Percentiles rank a stretch among this genome's conserved stretches.
Conservation (phyloP, 805 yeast genomes). For the Zygosaccharomyces bailii region DNA sequence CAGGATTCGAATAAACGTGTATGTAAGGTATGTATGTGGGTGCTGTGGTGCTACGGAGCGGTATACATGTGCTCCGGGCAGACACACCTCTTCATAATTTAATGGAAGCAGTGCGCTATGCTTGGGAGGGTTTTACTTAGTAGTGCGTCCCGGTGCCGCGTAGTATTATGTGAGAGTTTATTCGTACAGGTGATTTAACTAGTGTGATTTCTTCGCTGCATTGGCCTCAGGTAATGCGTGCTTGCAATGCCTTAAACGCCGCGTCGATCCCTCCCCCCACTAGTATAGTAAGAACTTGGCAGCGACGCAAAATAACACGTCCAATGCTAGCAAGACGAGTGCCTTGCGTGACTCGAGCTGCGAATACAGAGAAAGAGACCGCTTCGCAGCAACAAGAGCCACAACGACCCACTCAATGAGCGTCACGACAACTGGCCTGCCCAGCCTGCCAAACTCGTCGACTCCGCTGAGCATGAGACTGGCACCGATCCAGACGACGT, state of each 20-base stretch:
- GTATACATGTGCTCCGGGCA: too few species aligned
- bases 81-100: too few species aligned
- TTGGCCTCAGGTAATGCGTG: too few species aligned
- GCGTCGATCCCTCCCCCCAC: too few species aligned
- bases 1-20: conserved; percentile 15
- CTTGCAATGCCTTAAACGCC: too few species aligned
- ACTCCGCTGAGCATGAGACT: conserved; percentile 11
- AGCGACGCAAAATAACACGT: conserved; percentile 22
- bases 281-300: conserved; percentile 22
- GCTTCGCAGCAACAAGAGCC: conserved; percentile 13
- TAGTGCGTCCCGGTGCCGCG: too few species aligned
- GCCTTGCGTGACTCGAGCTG: conserved; percentile 3
- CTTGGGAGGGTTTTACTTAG: too few species aligned
- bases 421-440: conserved; percentile 2
- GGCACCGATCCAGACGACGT: conserved; percentile 81
- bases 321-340: conserved; percentile 13
- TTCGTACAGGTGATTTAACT: too few species aligned
- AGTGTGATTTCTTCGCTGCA: too few species aligned
- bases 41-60: neutral
- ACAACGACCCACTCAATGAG: conserved; percentile 15
- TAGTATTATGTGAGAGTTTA: too few species aligned
- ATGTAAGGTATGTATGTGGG: neutral
- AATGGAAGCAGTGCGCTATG: too few species aligned
- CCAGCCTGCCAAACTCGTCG: conserved; percentile 1
- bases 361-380: conserved; percentile 10